Evolutionary conservation across 345 rosid genomes (phyloP).

Genomic region (Lagerstroemia speciosa): DNA sequence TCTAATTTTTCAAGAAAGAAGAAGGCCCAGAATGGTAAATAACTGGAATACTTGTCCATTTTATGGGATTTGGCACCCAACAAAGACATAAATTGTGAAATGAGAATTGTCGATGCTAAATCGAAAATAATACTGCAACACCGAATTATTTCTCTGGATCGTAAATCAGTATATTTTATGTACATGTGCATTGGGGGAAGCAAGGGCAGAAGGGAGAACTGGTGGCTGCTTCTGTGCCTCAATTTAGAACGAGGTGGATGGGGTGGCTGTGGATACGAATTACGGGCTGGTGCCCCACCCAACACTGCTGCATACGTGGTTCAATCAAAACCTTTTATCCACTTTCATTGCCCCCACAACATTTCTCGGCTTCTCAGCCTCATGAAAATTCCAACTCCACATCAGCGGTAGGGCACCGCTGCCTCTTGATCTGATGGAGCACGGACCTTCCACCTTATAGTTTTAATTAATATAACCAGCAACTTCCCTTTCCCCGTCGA

Average conservation of each 20-base stretch:
- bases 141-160: too few relatives aligned
- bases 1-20: background rate
- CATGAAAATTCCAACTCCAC: background rate
- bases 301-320: slow-evolving; percentile 27
- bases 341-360: background rate
- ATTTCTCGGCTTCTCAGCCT: background rate
- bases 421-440: too few relatives aligned
- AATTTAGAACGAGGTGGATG: slow-evolving; percentile 5
- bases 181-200: background rate
- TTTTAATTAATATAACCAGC: too few relatives aligned
- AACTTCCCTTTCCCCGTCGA: too few relatives aligned
- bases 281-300: slow-evolving; percentile 17
- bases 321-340: slow-evolving; percentile 31
- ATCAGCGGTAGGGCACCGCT: background rate
- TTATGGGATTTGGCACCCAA: background rate
- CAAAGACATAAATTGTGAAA: background rate
- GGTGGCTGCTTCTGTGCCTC: slow-evolving; percentile 57
- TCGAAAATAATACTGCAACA: too few relatives aligned
- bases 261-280: background rate
- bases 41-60: background rate
- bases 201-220: slow-evolving; percentile 3
- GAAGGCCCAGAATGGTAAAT: background rate
- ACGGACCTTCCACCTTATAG: too few relatives aligned
- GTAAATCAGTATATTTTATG: slow-evolving; percentile 9
- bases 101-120: too few relatives aligned